Conservation (phyloP, 2,329 filamentous ascomycete species). For the Raffaelea deltoideospora region DNA sequence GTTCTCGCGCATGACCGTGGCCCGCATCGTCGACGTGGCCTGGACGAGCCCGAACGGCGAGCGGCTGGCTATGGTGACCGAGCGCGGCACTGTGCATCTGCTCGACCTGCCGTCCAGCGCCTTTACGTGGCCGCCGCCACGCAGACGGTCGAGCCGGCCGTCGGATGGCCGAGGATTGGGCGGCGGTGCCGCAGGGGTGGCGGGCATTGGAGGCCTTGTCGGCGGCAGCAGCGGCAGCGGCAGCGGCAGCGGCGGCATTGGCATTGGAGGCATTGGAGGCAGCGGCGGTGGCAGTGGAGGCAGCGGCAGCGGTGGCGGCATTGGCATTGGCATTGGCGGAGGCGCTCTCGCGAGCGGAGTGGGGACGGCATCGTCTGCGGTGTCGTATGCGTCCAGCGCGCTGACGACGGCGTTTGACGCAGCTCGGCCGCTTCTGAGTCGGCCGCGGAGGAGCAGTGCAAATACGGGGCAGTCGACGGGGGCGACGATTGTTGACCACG, state of each 20-base stretch:
- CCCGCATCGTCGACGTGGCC: conserved; percentile 75
- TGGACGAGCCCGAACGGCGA: conserved; percentile 77
- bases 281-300: conserved; percentile 19
- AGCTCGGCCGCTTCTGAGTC: conserved; percentile 43
- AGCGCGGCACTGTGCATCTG: conserved; percentile 88
- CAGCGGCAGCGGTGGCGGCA: conserved; percentile 26
- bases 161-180: conserved; percentile 28
- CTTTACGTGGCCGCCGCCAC: conserved; percentile 73
- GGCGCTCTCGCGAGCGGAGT: no score
- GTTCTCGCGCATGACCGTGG: conserved; percentile 82
- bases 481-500: conserved; percentile 39
- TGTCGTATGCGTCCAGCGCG: conserved; percentile 56
- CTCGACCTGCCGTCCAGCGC: conserved; percentile 72
- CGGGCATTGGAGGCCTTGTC: conserved; percentile 20
- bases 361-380: conserved; percentile 26
- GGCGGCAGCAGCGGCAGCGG: neutral
- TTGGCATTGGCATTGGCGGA: no score
- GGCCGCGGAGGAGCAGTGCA: conserved; percentile 36
- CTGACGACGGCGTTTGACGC: conserved; percentile 56
- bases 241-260: neutral
- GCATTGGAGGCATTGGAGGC: neutral
- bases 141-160: conserved; percentile 27
- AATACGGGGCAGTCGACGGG: conserved; percentile 23
- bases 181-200: conserved; percentile 19
- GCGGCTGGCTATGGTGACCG: conserved; percentile 75